Conservation (phyloP, 78 protist genomes). For the Anaeramoeba ignava region DNA sequence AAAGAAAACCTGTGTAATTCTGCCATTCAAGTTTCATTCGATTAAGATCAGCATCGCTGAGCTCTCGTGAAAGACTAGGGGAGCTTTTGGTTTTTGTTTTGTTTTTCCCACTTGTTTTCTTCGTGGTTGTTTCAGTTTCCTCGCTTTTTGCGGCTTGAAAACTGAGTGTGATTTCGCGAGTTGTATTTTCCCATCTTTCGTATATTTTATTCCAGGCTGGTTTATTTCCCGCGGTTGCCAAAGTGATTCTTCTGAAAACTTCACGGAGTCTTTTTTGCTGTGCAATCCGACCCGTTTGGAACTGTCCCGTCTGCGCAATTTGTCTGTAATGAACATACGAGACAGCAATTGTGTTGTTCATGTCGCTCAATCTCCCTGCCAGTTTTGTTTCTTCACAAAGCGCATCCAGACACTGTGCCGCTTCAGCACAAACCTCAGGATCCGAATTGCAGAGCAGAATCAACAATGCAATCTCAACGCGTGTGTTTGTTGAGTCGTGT, state of each 20-base stretch:
- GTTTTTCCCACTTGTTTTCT: too few relatives aligned
- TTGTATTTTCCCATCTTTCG: conserved; percentile 23
- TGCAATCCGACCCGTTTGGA: conserved; percentile 34
- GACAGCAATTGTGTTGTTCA: conserved; percentile 16
- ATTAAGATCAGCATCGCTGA: background rate
- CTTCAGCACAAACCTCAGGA: conserved; percentile 36
- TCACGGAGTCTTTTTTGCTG: conserved; percentile 47
- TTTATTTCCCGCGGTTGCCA: conserved; percentile 40
- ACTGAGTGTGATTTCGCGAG: background rate
- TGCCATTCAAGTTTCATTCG: background rate
- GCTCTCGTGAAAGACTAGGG: background rate
- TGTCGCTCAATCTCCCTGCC: conserved; percentile 22
- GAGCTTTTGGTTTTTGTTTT: too few relatives aligned
- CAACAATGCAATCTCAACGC: conserved; percentile 35
- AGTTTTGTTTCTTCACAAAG: conserved; percentile 41
- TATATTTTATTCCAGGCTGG: conserved; percentile 48
- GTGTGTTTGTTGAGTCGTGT: background rate
- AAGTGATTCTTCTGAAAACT: conserved; percentile 23
- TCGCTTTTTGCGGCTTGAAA: background rate
- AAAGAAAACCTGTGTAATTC: background rate
- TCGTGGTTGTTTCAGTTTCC: too few relatives aligned
- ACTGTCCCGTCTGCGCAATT: conserved; percentile 29
- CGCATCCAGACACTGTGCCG: conserved; percentile 35
- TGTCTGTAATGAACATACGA: conserved; percentile 15
- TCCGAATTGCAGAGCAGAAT: conserved; percentile 38